Base-by-base conservation (phyloP, 2,329 filamentous ascomycete species). In the Claviceps sp. region DNA sequence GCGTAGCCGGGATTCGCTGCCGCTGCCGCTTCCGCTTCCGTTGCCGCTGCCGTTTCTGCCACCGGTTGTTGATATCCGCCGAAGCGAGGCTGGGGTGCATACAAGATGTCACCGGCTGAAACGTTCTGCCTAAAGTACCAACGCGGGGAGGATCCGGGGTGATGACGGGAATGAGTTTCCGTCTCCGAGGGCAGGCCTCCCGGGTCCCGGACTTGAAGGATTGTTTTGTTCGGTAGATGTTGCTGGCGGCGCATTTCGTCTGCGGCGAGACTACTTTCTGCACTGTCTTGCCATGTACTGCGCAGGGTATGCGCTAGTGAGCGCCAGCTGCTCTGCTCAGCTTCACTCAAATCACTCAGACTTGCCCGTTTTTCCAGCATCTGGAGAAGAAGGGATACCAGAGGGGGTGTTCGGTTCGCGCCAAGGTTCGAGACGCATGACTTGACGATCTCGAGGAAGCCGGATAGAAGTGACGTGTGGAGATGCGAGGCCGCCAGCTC, bases 391-490 rank as follows among this genome's bases (percentile, higher is more conserved):
- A 54, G 50, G 2, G 57, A 62, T 14, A 64, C 58, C 30, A 70
- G 49, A 5, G 67, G 67, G 3, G 67, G 65, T 26, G 63, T 66
- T 6, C 66, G 65, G 4, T 59, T 56, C 3, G 60, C 54, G 1
- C 67, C 68, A 52, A 70, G 68, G 5, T 58, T 59, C 34, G 59
- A 56, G 16, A 64, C 42, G n/a, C 61, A 64, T 9, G 62, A 59
- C 30, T 69, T 65, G 2, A 69, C 58, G 1, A 66, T 59, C 52
- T 70, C 68, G 20, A 68, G 57, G 34, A 71, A 55, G 26, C 61
- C 67, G 34, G 66, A 68, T 18, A 68, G 56, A 11, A 70, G 57
- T 9, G 67, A 69, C 2, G 65, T 59, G 11, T 67, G 60, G 45
- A 63, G 57, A 3, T 61, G 61, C 2, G 66, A 60, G 20, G 63